Conservation (phyloP, 768 basidiomycete genomes). For the Boletellus ananiceps region DNA sequence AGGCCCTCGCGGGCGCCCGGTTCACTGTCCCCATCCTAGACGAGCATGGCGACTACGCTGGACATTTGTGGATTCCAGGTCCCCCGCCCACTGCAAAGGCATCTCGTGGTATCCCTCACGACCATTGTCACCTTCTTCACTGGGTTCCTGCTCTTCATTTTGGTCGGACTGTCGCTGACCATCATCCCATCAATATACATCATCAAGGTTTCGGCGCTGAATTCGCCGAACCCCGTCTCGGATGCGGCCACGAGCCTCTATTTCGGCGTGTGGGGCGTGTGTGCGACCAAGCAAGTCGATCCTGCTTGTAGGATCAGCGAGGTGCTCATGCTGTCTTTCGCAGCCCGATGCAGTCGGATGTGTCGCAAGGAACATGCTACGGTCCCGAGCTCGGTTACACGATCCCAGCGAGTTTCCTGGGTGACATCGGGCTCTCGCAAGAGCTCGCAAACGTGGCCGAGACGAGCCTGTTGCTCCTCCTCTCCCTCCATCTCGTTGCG, state of each 20-base stretch:
- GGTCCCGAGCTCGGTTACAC: conserved; percentile 67
- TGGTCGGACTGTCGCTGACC: conserved; percentile 71
- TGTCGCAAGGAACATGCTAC: conserved; percentile 43
- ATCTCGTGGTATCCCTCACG: conserved; percentile 44
- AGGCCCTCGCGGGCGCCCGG: not conserved
- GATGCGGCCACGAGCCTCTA: conserved; percentile 55
- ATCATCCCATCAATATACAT: conserved; percentile 70
- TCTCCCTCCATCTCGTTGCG: conserved; percentile 66
- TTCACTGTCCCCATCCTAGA: not conserved
- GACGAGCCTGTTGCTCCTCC: conserved; percentile 46
- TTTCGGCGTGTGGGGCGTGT: conserved; percentile 84
- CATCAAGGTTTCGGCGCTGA: conserved; percentile 38
- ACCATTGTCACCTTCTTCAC: conserved; percentile 48
- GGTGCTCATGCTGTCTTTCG: not conserved
- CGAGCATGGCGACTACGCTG: conserved; percentile 14
- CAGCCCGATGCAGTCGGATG: conserved; percentile 7
- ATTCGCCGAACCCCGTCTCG: conserved; percentile 36
- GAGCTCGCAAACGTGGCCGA: conserved; percentile 44
- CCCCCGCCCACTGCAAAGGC: conserved; percentile 39
- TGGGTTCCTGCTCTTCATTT: conserved; percentile 69
- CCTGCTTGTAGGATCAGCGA: too few species aligned
- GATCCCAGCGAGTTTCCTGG: conserved; percentile 45
- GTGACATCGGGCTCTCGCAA: conserved; percentile 41
- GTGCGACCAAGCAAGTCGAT: conserved; percentile 48
- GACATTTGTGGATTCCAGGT: conserved; percentile 16